A percentile compares a stretch with the other conserved stretches of the same genome.
Conservation (phyloP, 768 basidiomycete genomes). For the Ramaria sp. region DNA sequence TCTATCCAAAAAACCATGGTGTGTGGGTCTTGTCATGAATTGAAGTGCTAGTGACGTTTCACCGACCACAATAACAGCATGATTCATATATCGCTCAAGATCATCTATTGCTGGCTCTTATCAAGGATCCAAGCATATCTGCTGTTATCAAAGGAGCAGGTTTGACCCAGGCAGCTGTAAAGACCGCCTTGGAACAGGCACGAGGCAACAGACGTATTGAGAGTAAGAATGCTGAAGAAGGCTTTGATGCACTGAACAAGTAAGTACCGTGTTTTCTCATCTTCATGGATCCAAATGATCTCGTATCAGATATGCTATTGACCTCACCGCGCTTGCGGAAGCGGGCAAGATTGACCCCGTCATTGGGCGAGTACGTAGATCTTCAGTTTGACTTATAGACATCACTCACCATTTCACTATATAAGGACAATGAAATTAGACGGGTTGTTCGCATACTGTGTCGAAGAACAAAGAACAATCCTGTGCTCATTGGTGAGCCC, state of each 20-base stretch:
- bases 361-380: constrained; percentile 48
- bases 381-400: not conserved
- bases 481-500: constrained; percentile 92
- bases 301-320: constrained; percentile 47
- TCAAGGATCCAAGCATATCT: constrained; percentile 61
- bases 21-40: not conserved
- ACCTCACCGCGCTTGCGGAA: constrained; percentile 78
- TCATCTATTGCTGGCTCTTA: constrained; percentile 76
- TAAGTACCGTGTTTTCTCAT: constrained; percentile 13
- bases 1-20: constrained; percentile 65
- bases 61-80: constrained; percentile 25
- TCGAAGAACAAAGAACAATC: constrained; percentile 91
- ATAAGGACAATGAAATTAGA: constrained; percentile 73
- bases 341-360: constrained; percentile 95
- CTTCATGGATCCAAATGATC: not conserved
- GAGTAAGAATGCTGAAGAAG: constrained; percentile 77
- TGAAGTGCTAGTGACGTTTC: not conserved
- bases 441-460: constrained; percentile 77
- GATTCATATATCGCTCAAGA: constrained; percentile 92
- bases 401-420: not conserved
- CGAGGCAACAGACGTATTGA: constrained; percentile 83
- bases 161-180: constrained; percentile 60
- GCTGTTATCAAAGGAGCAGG: constrained; percentile 64
- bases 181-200: constrained; percentile 67
- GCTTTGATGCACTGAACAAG: constrained; percentile 87